Base-by-base conservation (phyloP, 1,139 yeast species). In the Tardiomyces digboiensis region DNA sequence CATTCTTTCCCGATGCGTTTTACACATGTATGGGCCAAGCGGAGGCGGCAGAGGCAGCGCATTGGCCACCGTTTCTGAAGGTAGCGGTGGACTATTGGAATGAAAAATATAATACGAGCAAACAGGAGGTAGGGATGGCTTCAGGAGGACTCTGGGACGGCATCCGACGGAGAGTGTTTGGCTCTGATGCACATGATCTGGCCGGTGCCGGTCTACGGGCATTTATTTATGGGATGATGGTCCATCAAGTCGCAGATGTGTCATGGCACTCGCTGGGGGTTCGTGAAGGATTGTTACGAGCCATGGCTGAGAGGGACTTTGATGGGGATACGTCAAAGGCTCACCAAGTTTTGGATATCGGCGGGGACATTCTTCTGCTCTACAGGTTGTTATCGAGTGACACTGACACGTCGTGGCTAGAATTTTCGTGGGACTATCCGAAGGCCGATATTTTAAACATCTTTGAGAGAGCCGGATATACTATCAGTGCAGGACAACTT, bases 1-100 rank as follows among this genome's bases (percentile, higher is more conserved):
- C 82, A 0, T 78, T 78, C 55, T 75, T 74, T 52, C 85, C 84
- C 0, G 85, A 79, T 54, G 76, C 80, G 0, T 74, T 77, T 52
- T 78, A 79, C 56, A 66, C 71, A 22, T 79, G 84, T 55, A 61
- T 74, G 46, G 72, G 69, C 4, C 55, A 55, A 12, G 64, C 73
- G 3, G 70, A 71, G 5, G 74, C 72, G 2, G 80, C 82, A 2
- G 85, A 79, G 56, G 71, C 63, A 36, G 67, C 79, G 1, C 84
- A 79, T 53, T 79, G 85, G 84, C 82, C 84, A 1, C 78, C 78
- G 1, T 78, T 78, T 52, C 52, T 78, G 23, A 59, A 62, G 10
- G 58, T 58, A 1, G 75, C 78, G 0, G 70, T 70, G 13, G 53
- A 59, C 19, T 64, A 64, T 50, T 73, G 68, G 63, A 59, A 57